Evolutionary conservation across 2,329 filamentous ascomycete genomes (phyloP).

Genomic region (Fusarium aywerte): DNA sequence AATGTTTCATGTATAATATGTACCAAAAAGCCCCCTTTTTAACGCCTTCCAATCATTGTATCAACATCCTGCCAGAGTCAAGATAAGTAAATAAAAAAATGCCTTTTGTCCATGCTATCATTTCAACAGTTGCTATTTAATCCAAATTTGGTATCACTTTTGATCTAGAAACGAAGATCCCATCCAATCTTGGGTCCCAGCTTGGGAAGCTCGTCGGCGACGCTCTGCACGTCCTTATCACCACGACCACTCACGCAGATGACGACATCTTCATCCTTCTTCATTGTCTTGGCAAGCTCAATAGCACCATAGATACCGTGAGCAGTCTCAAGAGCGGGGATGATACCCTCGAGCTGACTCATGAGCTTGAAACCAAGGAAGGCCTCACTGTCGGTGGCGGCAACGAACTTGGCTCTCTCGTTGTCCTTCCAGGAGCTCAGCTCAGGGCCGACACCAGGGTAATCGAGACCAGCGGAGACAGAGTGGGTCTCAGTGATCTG

Average conservation of each 20-base stretch:
- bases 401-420: constrained; percentile 85
- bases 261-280: constrained; percentile 87
- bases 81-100: constrained; percentile 25
- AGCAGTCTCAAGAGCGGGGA: constrained; percentile 91
- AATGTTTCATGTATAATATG: constrained; percentile 45
- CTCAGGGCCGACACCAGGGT: constrained; percentile 95
- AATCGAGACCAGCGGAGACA: constrained; percentile 94
- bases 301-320: constrained; percentile 92
- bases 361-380: constrained; percentile 88
- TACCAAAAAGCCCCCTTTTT: constrained; percentile 42
- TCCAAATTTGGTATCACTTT: constrained; percentile 38
- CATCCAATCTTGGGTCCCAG: constrained; percentile 88
- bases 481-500: constrained; percentile 97
- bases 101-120: constrained; percentile 32
- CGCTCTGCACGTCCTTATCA: constrained; percentile 98
- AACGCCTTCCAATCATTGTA: constrained; percentile 44
- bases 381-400: constrained; percentile 90
- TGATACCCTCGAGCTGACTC: constrained; percentile 92
- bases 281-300: constrained; percentile 92
- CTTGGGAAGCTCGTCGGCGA: constrained; percentile 91
- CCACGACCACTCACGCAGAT: constrained; percentile 93
- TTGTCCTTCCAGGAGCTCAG: constrained; percentile 93
- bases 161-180: constrained; percentile 67
- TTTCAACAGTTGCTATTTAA: constrained; percentile 24
- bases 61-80: constrained; percentile 36